Evolutionary conservation across 768 basidiomycete genomes (phyloP), one percentile per base, ranked within the genome.

Genomic region (Saitozyma podzolica): DNA sequence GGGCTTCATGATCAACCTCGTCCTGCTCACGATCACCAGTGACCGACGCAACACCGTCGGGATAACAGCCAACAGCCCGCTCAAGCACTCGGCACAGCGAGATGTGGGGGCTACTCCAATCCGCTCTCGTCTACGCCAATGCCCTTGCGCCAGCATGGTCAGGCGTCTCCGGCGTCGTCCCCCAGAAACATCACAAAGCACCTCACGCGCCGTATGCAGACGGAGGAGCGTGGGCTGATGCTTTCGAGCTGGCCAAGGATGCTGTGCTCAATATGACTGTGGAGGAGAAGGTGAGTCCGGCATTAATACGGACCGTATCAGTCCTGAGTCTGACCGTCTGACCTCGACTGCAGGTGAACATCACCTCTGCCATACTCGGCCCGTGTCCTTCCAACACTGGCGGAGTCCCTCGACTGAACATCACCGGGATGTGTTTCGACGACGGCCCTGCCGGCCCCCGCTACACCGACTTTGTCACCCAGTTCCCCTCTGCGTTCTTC

Each of bases 401-500:
- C 14, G 73, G 75, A 47, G 73, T 78, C 13, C 68, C 73, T 0
- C 59, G 77, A 49, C 63, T 78, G 10, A 63, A 62, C 42, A 75
- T 78, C 13, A 66, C 69, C 1, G 71, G 74, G 14, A 39, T 71
- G 54, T 76, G 74, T 62, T 76, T 70, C 61, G 68, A 71, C 49
- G 74, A 76, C 50, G 74, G 74, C 7, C 74, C 72, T 76, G 52
- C 77, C 20, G 77, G 77, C 16, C 75, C 75, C 13, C 43, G 77
- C 42, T 73, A 74, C 42, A 74, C 73, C 9, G 75, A 78, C 54
- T 76, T 76, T 52, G 61, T 73, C 55, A 75, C 75, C 20, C 77
- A 78, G 56, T 78, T 73, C 68, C 73, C 77, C 16, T 76, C 77
- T 16, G 71, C 67, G 37, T 74, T 76, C 58, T 72, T 70, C 29